These are phyloP conservation scores for Withania somnifera DNA, from an alignment of 305 asterid genomes.

Conservation along the genomic window DNA sequence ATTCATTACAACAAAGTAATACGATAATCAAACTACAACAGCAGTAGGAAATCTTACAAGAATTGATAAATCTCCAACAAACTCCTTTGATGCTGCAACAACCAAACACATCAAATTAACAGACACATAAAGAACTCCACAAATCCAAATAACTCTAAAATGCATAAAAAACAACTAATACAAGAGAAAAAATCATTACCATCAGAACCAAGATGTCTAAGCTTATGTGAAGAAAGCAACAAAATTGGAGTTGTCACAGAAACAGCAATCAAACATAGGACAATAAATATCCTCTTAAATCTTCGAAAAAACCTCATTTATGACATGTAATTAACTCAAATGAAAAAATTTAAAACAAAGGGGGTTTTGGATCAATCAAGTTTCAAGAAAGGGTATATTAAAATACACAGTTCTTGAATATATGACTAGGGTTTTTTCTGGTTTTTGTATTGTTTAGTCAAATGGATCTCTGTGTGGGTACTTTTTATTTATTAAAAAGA, in stretches of 20 bases:
- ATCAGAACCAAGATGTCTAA: slow-evolving; percentile 35
- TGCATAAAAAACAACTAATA: neutral
- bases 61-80: slow-evolving; percentile 64
- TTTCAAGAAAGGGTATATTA: neutral
- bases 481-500: neutral
- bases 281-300: slow-evolving; percentile 58
- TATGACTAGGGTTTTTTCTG: neutral
- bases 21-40: neutral
- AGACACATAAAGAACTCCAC: neutral
- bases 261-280: slow-evolving; percentile 61
- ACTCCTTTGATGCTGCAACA: slow-evolving; percentile 44
- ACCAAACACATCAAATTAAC: slow-evolving; percentile 12
- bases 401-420: neutral
- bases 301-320: slow-evolving; percentile 47
- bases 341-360: neutral
- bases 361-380: neutral
- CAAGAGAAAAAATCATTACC: slow-evolving; percentile 19
- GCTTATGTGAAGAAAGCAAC: slow-evolving; percentile 42
- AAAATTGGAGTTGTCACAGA: slow-evolving; percentile 51
- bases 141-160: neutral
- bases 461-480: neutral
- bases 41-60: slow-evolving; percentile 36
- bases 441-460: neutral
- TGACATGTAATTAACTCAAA: slow-evolving; percentile 1
- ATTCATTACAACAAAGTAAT: neutral